Evolutionary conservation across 2,329 filamentous ascomycete species (phyloP).

Genomic region (Pseudocercospora musae): DNA sequence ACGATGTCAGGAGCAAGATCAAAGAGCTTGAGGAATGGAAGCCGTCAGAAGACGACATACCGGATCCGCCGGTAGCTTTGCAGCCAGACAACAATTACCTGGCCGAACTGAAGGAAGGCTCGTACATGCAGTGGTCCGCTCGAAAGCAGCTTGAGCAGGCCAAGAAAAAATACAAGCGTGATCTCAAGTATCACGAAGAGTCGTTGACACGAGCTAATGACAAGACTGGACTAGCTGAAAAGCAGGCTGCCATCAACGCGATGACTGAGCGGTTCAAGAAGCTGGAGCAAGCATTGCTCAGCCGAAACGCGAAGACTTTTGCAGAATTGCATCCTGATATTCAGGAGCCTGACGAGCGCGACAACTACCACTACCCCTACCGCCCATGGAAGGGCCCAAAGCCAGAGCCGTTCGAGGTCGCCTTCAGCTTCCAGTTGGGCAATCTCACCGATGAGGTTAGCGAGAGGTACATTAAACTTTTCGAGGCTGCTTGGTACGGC

Average conservation of each 20-base stretch:
- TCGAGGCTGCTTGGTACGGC: slow-evolving; percentile 71
- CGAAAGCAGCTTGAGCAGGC: slow-evolving; percentile 40
- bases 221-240: slow-evolving; percentile 45
- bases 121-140: slow-evolving; percentile 60
- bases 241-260: slow-evolving; percentile 53
- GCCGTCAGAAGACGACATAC: slow-evolving; percentile 33
- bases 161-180: slow-evolving; percentile 37
- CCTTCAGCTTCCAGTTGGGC: slow-evolving; percentile 50
- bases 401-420: slow-evolving; percentile 46
- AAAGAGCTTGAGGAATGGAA: slow-evolving; percentile 49
- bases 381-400: slow-evolving; percentile 10
- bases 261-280: slow-evolving; percentile 53
- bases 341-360: slow-evolving; percentile 15
- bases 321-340: slow-evolving; percentile 59
- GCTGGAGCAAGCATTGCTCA: slow-evolving; percentile 55
- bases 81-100: slow-evolving; percentile 53
- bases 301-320: slow-evolving; percentile 65
- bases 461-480: slow-evolving; percentile 63
- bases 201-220: slow-evolving; percentile 16
- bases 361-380: slow-evolving; percentile 4
- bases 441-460: slow-evolving; percentile 54
- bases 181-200: slow-evolving; percentile 34
- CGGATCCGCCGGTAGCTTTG: slow-evolving; percentile 31
- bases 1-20: slow-evolving; percentile 56
- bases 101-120: slow-evolving; percentile 47